A percentile compares a stretch with the other conserved stretches of the same genome.
phyloP scores from a whole-genome alignment of 495 filamentous ascomycete genomes.

The Glonium stellatum region DNA sequence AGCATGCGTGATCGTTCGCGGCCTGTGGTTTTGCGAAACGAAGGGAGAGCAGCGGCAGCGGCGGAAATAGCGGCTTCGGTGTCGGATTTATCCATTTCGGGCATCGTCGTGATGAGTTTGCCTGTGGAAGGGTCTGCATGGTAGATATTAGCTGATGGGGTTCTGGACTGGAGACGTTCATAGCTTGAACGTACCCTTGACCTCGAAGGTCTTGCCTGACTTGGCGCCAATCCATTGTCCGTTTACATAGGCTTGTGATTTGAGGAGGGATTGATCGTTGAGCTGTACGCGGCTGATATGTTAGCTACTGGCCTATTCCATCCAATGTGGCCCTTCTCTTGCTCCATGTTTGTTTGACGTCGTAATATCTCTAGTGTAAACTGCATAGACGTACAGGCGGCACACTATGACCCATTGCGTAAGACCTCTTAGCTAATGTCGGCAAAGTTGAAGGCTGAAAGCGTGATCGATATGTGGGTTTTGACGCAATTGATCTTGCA shows the following conservation, averaged over 20 bases:
- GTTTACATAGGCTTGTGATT: conserved; percentile 38
- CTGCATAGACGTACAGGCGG: conserved; percentile 23
- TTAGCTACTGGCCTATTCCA: not conserved
- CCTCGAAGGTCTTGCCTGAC: conserved; percentile 42
- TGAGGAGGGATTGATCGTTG: conserved; percentile 39
- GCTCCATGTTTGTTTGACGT: not conserved
- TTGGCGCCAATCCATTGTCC: conserved; percentile 41
- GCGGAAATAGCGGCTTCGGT: conserved; percentile 71
- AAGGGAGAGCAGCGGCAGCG: conserved; percentile 66
- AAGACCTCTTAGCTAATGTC: conserved; percentile 25
- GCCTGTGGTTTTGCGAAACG: conserved; percentile 61
- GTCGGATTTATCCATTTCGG: conserved; percentile 71
- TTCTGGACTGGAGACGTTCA: not conserved
- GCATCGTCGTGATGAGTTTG: conserved; percentile 70
- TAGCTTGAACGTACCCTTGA: conserved; percentile 28
- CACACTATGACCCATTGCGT: conserved; percentile 34
- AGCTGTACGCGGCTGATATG: conserved; percentile 19
- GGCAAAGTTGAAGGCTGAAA: conserved; percentile 29
- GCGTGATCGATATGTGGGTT: conserved; percentile 24
- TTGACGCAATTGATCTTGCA: conserved; percentile 13
- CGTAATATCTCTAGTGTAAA: not conserved
- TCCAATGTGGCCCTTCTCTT: not conserved
- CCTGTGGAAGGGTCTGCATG: conserved; percentile 68
- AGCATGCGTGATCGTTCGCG: conserved; percentile 73
- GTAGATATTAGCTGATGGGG: not conserved